Percentiles rank a stretch among this genome's conserved stretches.
Evolutionary conservation across 2,329 filamentous ascomycete species (phyloP).

Genomic region (Penicillium decumbens): DNA sequence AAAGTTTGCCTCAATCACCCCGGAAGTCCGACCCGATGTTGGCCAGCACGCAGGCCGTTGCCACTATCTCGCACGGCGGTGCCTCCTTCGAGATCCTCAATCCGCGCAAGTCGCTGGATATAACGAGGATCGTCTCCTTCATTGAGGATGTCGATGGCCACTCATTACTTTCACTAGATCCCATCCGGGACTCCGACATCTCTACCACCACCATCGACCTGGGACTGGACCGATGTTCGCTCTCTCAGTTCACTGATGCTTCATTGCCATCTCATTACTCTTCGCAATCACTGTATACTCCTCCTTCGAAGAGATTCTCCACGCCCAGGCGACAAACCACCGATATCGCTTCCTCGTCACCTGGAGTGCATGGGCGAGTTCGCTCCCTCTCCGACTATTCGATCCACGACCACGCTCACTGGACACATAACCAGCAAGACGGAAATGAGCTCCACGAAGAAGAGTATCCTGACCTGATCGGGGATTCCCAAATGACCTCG

Average conservation of each 20-base stretch:
- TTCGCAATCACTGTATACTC: conserved; percentile 17
- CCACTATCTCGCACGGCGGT: conserved; percentile 33
- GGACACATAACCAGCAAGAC: conserved; percentile 6
- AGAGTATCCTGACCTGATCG: conserved; percentile 21
- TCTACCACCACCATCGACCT: conserved; percentile 15
- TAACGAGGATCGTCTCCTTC: conserved; percentile 35
- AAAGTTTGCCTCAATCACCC: conserved; percentile 13
- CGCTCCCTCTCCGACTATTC: conserved; percentile 23
- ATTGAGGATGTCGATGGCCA: conserved; percentile 33
- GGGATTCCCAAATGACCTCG: conserved; percentile 24
- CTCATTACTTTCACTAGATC: conserved; percentile 18
- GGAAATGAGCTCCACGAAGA: conserved; percentile 8
- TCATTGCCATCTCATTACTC: conserved; percentile 24
- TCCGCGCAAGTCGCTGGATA: conserved; percentile 33
- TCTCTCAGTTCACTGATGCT: conserved; percentile 24
- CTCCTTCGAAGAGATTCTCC: conserved; percentile 5
- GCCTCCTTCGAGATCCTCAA: conserved; percentile 38
- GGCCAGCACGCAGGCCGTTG: conserved; percentile 22
- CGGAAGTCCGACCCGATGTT: conserved; percentile 28
- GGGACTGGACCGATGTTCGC: conserved; percentile 17
- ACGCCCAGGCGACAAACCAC: conserved; percentile 12
- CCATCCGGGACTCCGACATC: conserved; percentile 23
- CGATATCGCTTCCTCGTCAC: conserved; percentile 20
- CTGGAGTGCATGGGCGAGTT: conserved; percentile 15
- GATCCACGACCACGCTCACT: conserved; percentile 13